Base-by-base conservation (phyloP, 2,329 filamentous ascomycete species). In the Metarhizium sp. region DNA sequence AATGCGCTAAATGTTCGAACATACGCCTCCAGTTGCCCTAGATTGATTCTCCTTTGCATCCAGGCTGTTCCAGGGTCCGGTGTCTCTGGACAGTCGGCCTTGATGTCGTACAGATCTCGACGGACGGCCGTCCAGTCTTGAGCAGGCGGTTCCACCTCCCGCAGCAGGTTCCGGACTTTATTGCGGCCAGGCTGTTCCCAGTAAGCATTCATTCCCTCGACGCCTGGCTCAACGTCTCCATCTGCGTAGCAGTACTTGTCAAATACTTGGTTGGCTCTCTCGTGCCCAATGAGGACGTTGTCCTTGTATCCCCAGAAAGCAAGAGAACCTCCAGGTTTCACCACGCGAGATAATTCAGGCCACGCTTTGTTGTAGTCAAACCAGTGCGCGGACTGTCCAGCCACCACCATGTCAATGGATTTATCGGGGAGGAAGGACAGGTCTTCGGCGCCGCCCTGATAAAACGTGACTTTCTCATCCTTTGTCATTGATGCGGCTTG, bases 281-380 rank as follows among this genome's bases (percentile, higher is more conserved):
- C 75, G 59, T 75, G 75, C 25, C 79, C 76, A 16, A 82, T 67
- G 52, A 87, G 75, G 38, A 82, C 72, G 62, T 80, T 82, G 67
- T 87, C 84, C 62, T 81, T 82, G 67, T 87, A 87, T 2, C 82
- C 82, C 80, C 79, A 86, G 64, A 84, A 82, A 0, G 82, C 82
- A n/a, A 87, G 61, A 0, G 79, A 81, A 16, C 82, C 83, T 14
- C 79, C 79, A 2, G 67, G 65, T 51, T 77, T 73, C 45, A 85
- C 68, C 7, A 82, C 75, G 13, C 80, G 73, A 10, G 69, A 70
- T 56, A 86, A 64, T 62, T 81, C 77, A 0, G 74, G 74, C 78
- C 81, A 87, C 3, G 78, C 73, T 43, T 70, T 72, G 7, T 59
- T 45, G 62, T 80, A 81, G 64, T 86, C 75, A 65, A 87, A 87